phyloP scores from a whole-genome alignment of 1,284 basidiomycete species.

The Irpex sp. region DNA sequence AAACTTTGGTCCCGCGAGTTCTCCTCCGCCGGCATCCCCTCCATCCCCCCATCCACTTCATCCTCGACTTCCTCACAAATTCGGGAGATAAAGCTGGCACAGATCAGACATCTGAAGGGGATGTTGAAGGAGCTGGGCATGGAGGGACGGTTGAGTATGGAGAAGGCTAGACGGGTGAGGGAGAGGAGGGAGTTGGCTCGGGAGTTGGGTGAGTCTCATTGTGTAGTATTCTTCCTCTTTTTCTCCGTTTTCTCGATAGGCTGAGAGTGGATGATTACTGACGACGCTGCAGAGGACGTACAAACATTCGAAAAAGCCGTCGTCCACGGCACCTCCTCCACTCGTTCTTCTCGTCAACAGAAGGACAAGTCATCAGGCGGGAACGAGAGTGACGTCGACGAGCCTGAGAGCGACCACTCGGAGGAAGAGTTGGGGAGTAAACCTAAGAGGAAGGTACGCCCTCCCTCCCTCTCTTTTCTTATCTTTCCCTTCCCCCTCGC shows the following conservation, averaged over 20 bases:
- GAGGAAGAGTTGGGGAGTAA: neutral
- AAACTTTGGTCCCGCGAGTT: constrained; percentile 83
- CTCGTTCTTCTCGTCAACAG: neutral
- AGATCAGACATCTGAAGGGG: constrained; percentile 62
- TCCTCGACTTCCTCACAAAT: no score
- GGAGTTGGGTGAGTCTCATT: constrained; percentile 61
- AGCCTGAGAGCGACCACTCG: no score
- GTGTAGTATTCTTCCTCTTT: no score
- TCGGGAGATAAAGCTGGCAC: constrained; percentile 22
- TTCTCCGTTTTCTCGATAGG: no score
- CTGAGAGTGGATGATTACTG: no score
- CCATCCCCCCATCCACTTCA: constrained; percentile 34
- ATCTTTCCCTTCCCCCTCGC: no score
- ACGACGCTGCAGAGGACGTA: constrained; percentile 68
- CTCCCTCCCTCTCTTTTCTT: constrained; percentile 8
- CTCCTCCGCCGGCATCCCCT: constrained; percentile 36
- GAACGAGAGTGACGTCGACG: constrained; percentile 30
- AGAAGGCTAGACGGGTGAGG: constrained; percentile 74
- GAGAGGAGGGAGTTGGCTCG: constrained; percentile 70
- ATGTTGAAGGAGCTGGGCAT: constrained; percentile 76
- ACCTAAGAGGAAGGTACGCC: neutral
- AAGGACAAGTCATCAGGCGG: no score
- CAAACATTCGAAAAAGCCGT: constrained; percentile 47
- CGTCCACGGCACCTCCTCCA: constrained; percentile 14
- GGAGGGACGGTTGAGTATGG: constrained; percentile 66